Conservation (phyloP, 225 moss, liverwort and hornwort species). For the Sphagnum contortum region DNA sequence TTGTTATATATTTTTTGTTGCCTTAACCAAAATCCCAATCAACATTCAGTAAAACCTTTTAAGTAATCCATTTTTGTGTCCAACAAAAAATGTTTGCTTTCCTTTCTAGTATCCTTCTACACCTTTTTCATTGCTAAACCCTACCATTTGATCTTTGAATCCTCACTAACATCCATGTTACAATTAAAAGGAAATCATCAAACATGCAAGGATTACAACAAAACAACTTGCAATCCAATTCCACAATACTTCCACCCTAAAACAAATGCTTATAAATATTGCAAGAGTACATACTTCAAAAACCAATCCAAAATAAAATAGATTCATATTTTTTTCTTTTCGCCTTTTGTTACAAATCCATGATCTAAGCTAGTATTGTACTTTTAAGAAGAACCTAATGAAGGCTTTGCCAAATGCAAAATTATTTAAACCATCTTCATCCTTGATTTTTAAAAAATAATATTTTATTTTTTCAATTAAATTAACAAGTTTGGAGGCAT, state of each 20-base stretch:
- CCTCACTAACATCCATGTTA: conserved; percentile 47
- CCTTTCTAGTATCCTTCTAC: conserved; percentile 32
- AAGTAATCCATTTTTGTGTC: conserved; percentile 49
- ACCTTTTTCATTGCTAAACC: conserved; percentile 26
- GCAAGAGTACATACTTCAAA: too few relatives aligned
- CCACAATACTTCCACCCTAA: too few relatives aligned
- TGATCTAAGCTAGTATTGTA: conserved; percentile 58
- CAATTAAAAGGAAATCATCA: background rate
- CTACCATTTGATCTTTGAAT: conserved; percentile 41
- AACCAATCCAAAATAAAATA: too few relatives aligned
- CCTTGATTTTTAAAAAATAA: conserved; percentile 41
- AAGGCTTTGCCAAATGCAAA: conserved; percentile 54
- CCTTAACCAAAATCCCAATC: conserved; percentile 38
- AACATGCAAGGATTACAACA: too few relatives aligned
- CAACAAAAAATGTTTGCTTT: conserved; percentile 47
- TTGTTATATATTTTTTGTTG: conserved; percentile 29
- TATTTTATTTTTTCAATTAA: conserved; percentile 79
- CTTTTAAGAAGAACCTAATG: conserved; percentile 45
- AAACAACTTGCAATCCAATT: too few relatives aligned
- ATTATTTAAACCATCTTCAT: conserved; percentile 56
- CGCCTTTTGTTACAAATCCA: conserved; percentile 42
- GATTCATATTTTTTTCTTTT: conserved; percentile 33
- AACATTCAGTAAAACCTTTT: conserved; percentile 21
- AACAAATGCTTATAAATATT: too few relatives aligned
- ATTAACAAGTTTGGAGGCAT: conserved; percentile 48